Conservation (phyloP, 805 yeast genomes). For the Hemisphaericaspora nanyangensis region DNA sequence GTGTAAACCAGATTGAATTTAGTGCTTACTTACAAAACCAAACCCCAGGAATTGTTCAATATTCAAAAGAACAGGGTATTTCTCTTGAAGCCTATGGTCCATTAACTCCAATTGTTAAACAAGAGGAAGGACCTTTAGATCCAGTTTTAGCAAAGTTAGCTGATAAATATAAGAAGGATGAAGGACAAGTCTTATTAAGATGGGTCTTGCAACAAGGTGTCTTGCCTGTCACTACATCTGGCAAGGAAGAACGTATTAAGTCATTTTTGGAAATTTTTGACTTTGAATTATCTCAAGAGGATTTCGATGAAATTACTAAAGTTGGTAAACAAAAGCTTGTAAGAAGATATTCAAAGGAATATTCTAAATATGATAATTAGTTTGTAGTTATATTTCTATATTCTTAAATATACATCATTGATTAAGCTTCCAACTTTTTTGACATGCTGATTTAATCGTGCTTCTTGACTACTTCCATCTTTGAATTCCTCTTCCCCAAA, state of each 20-base stretch:
- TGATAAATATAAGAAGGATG: conserved; percentile 33
- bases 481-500: conserved; percentile 15
- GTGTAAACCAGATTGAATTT: conserved; percentile 68
- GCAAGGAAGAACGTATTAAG: conserved; percentile 37
- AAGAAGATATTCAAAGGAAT: conserved; percentile 22
- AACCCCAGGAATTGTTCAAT: conserved; percentile 55
- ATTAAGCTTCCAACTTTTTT: conserved; percentile 24
- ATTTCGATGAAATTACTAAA: conserved; percentile 26
- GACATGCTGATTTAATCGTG: conserved; percentile 21
- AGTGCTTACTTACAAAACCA: conserved; percentile 68
- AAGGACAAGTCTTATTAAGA: conserved; percentile 41
- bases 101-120: conserved; percentile 57
- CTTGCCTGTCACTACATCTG: conserved; percentile 45
- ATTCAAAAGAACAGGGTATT: conserved; percentile 47
- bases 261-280: conserved; percentile 30
- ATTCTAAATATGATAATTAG: conserved; percentile 14
- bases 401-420: conserved; percentile 13
- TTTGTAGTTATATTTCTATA: not conserved
- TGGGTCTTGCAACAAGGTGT: conserved; percentile 41
- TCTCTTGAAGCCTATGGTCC: conserved; percentile 69
- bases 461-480: conserved; percentile 8
- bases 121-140: conserved; percentile 34
- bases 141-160: conserved; percentile 28
- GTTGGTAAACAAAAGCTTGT: conserved; percentile 19
- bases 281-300: conserved; percentile 47